These are phyloP conservation scores for Dryas drummondii DNA, from an alignment of 306 rosid genomes.

Conservation along the genomic window DNA sequence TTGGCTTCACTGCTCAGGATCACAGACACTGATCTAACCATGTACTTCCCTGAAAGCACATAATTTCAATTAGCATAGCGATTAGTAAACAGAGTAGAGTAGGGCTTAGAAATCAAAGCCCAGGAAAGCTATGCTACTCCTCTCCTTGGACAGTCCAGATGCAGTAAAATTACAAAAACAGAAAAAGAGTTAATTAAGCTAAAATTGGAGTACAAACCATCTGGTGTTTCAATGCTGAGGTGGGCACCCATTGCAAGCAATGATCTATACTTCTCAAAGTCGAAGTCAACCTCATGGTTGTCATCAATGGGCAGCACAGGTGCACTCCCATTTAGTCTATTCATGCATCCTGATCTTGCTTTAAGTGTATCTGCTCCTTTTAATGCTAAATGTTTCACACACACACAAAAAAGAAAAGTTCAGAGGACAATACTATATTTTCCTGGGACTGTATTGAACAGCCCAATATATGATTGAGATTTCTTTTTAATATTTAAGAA, in stretches of 20 bases:
- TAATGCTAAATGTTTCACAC: slow-evolving; percentile 38
- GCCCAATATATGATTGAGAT: no score
- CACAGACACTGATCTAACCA: slow-evolving; percentile 58
- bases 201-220: slow-evolving; percentile 42
- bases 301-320: slow-evolving; percentile 73
- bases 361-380: slow-evolving; percentile 86
- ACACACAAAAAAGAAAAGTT: background rate
- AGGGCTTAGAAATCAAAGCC: background rate
- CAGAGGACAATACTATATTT: background rate
- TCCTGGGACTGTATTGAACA: no score
- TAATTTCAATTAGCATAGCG: slow-evolving; percentile 1
- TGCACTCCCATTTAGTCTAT: slow-evolving; percentile 55
- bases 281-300: slow-evolving; percentile 58
- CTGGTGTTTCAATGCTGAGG: slow-evolving; percentile 75
- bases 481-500: no score
- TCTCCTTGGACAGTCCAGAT: background rate
- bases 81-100: background rate
- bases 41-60: slow-evolving; percentile 55
- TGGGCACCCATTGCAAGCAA: slow-evolving; percentile 61
- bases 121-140: background rate
- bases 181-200: no score
- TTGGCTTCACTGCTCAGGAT: slow-evolving; percentile 62
- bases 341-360: slow-evolving; percentile 79
- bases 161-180: background rate
- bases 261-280: slow-evolving; percentile 59